A percentile compares a stretch with the other conserved stretches of the same genome.
phyloP scores from a whole-genome alignment of 768 basidiomycete genomes.

The Boletales sp. region DNA sequence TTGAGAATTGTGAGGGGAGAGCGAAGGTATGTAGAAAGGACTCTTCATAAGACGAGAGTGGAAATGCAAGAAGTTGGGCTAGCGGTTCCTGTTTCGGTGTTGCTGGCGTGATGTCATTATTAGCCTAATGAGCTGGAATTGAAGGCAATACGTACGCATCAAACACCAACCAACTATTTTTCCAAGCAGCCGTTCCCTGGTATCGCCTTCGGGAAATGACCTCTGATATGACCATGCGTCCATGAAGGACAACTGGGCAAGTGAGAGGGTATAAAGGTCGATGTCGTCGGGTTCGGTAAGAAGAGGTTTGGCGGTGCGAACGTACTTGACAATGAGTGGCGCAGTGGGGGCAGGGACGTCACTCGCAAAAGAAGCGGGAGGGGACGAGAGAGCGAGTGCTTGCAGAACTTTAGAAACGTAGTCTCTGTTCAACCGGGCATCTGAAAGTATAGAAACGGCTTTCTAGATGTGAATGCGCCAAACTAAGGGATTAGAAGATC shows the following conservation, averaged over 20 bases:
- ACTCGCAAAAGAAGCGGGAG: constrained; percentile 36
- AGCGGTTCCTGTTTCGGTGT: constrained; percentile 56
- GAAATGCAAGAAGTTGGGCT: constrained; percentile 58
- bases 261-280: constrained; percentile 63
- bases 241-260: constrained; percentile 59
- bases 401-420: constrained; percentile 76
- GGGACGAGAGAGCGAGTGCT: constrained; percentile 41
- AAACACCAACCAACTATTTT: constrained; percentile 68
- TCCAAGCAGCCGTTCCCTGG: constrained; percentile 50
- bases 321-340: constrained; percentile 62
- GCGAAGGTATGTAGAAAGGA: constrained; percentile 54
- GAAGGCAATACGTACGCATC: constrained; percentile 48
- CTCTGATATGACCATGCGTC: constrained; percentile 78
- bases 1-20: constrained; percentile 39
- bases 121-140: neutral
- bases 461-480: constrained; percentile 35
- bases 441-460: constrained; percentile 70
- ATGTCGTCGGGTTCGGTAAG: constrained; percentile 68
- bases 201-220: constrained; percentile 61
- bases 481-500: neutral
- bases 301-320: constrained; percentile 71
- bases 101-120: constrained; percentile 35
- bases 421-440: constrained; percentile 71
- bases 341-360: constrained; percentile 13
- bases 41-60: constrained; percentile 66